Base-by-base conservation (phyloP, 345 rosid genomes). In the Salix brachista region DNA sequence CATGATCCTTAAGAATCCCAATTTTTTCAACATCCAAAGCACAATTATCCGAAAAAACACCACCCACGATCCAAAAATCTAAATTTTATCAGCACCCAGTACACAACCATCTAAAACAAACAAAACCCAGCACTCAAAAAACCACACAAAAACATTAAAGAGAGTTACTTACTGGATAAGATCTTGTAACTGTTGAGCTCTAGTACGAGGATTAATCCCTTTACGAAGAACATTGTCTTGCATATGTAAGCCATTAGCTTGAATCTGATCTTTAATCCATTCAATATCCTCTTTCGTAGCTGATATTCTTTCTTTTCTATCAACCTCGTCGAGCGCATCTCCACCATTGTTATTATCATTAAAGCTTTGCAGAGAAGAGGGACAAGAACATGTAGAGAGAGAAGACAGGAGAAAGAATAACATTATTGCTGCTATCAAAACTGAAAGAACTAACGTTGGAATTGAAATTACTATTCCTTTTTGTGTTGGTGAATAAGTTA, bases 171-270 rank as follows among this genome's bases (percentile, higher is more conserved):
- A 94, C 99, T 88, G 87, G 48, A 67, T 72, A 42, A 94, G 98
- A 92, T 92, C 98, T 56, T 86, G 80, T 42, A 96, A 90, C 81
- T 96, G 99, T 77, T 94, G 97, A 81, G 86, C 95, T 54, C 99
- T 83, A 32, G 99, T 89, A 50, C 99, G 91, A 34, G 99, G 99
- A 82, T 94, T 96, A 26, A 96, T 96, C 69, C 97, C 99, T 77
- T 96, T 96, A 5, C 99, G 86, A 2, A 94, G 90, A 77, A 92
- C 94, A 87, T 92, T 96, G 23, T 90, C 89, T 75, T 86, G 92
- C 99, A 96, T 94, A 75, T 92, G 98, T 79, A 96, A 79, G 25
- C 99, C 99, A 37, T 96, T 94, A 36, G 65, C 81, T 71, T 84
- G 87, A 88, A 96, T 94, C 91, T 92, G 97, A 87, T 86, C 90